Evolutionary conservation across 768 basidiomycete genomes (phyloP).

Genomic region (Tylopilus sp.): DNA sequence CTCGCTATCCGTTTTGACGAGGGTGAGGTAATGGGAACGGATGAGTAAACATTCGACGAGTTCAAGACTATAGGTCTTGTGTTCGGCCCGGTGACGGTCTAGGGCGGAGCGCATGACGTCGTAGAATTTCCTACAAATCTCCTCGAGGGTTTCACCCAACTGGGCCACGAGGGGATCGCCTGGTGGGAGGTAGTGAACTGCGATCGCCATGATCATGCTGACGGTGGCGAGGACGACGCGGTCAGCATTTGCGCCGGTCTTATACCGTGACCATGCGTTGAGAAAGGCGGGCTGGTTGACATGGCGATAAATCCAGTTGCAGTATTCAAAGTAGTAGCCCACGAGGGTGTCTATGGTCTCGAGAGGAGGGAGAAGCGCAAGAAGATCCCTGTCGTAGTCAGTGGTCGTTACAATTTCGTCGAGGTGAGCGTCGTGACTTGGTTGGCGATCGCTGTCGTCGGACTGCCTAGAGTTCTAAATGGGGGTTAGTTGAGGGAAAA

Average conservation of each 20-base stretch:
- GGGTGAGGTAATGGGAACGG: slow-evolving; percentile 66
- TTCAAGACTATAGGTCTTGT: slow-evolving; percentile 62
- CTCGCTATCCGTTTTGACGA: slow-evolving; percentile 73
- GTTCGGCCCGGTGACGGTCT: slow-evolving; percentile 57
- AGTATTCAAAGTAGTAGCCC: slow-evolving; percentile 77
- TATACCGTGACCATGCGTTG: slow-evolving; percentile 71
- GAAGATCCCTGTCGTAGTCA: slow-evolving; percentile 72
- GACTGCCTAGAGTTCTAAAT: slow-evolving; percentile 45
- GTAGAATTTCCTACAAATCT: slow-evolving; percentile 64
- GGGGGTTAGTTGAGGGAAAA: slow-evolving; percentile 16
- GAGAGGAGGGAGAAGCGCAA: slow-evolving; percentile 59
- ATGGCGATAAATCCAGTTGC: slow-evolving; percentile 85
- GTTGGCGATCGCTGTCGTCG: slow-evolving; percentile 50
- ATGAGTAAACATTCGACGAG: slow-evolving; percentile 73
- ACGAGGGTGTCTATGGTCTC: slow-evolving; percentile 72
- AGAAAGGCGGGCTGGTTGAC: slow-evolving; percentile 63
- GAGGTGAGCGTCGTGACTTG: slow-evolving; percentile 43
- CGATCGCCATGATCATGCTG: slow-evolving; percentile 71
- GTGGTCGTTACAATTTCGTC: slow-evolving; percentile 42
- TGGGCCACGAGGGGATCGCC: slow-evolving; percentile 59
- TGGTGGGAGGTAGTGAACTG: slow-evolving; percentile 67
- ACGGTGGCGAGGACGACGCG: slow-evolving; percentile 69
- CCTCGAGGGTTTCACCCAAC: slow-evolving; percentile 51
- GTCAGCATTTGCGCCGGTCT: slow-evolving; percentile 60
- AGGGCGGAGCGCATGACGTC: slow-evolving; percentile 64